These are phyloP conservation scores for Entomortierella chlamydospora DNA, from an alignment of 192 early-diverging fungal species.

Conservation along the genomic window DNA sequence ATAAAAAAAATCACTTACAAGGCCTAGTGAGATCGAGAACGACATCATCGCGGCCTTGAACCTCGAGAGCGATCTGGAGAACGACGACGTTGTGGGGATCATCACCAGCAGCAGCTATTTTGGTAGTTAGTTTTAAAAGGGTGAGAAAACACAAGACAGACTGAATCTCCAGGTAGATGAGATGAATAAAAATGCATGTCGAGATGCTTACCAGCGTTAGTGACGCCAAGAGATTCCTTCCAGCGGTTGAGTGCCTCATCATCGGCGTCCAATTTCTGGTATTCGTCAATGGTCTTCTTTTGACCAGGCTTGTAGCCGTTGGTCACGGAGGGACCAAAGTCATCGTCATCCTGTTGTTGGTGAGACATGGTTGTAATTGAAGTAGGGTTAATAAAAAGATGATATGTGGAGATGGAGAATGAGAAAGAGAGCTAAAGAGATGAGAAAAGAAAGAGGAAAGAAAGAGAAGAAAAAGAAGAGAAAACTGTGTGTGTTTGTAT, in stretches of 20 bases:
- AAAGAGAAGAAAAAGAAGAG: background rate
- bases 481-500: too few species aligned
- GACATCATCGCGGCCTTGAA: slow-evolving; percentile 80
- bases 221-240: slow-evolving; percentile 95
- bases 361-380: slow-evolving; percentile 56
- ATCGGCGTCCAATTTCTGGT: slow-evolving; percentile 84
- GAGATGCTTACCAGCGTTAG: slow-evolving; percentile 47
- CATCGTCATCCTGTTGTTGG: slow-evolving; percentile 73
- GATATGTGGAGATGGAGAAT: background rate
- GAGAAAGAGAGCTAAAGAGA: background rate
- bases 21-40: slow-evolving; percentile 79
- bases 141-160: slow-evolving; percentile 4
- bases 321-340: slow-evolving; percentile 80
- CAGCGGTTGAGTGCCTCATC: slow-evolving; percentile 97
- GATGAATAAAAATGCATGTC: background rate
- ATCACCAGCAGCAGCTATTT: slow-evolving; percentile 27
- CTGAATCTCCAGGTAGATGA: background rate
- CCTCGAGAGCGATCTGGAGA: slow-evolving; percentile 77
- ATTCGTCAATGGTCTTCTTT: slow-evolving; percentile 92
- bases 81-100: slow-evolving; percentile 74
- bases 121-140: background rate
- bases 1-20: slow-evolving; percentile 58
- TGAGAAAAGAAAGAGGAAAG: background rate
- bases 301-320: slow-evolving; percentile 91
- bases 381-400: background rate